Evolutionary conservation across 2,329 filamentous ascomycete genomes (phyloP).

Genomic region (Purpureocillium takamizusanense): DNA sequence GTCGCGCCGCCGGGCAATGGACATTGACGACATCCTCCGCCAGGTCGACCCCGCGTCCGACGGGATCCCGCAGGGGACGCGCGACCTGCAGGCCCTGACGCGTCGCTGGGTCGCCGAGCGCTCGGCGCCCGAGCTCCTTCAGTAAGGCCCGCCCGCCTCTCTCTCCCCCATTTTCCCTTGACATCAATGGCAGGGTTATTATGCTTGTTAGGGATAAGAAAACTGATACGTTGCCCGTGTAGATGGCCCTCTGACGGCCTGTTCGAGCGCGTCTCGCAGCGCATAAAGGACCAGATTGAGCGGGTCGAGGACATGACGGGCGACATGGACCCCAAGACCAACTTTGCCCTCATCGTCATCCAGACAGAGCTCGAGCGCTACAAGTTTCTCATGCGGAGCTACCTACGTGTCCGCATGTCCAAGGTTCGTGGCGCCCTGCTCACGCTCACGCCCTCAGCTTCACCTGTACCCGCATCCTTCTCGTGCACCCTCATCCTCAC

Average conservation of each 20-base stretch:
- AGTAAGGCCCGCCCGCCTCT: too few relatives aligned
- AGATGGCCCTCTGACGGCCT: conserved; percentile 62
- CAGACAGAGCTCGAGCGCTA: conserved; percentile 94
- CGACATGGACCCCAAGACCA: conserved; percentile 80
- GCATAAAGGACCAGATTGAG: conserved; percentile 61
- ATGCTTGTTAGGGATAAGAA: too few relatives aligned
- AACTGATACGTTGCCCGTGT: too few relatives aligned
- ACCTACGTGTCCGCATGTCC: conserved; percentile 73
- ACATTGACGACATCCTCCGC: conserved; percentile 72
- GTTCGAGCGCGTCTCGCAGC: conserved; percentile 72
- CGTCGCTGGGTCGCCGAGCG: conserved; percentile 91
- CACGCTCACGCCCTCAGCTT: not conserved
- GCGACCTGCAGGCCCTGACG: conserved; percentile 82
- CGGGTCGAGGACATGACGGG: conserved; percentile 69
- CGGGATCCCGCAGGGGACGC: conserved; percentile 46
- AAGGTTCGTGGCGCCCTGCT: conserved; percentile 49
- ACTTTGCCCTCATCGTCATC: conserved; percentile 87
- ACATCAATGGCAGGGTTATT: too few relatives aligned
- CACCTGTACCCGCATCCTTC: too few relatives aligned
- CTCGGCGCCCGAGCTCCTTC: conserved; percentile 78
- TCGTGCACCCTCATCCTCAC: too few relatives aligned
- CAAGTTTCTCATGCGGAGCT: conserved; percentile 81
- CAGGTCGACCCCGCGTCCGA: conserved; percentile 56
- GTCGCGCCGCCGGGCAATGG: conserved; percentile 38
- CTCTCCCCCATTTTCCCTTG: too few relatives aligned